Evolutionary conservation across 2,329 filamentous ascomycete species (phyloP).

Genomic region (Hypoxylon sp.): DNA sequence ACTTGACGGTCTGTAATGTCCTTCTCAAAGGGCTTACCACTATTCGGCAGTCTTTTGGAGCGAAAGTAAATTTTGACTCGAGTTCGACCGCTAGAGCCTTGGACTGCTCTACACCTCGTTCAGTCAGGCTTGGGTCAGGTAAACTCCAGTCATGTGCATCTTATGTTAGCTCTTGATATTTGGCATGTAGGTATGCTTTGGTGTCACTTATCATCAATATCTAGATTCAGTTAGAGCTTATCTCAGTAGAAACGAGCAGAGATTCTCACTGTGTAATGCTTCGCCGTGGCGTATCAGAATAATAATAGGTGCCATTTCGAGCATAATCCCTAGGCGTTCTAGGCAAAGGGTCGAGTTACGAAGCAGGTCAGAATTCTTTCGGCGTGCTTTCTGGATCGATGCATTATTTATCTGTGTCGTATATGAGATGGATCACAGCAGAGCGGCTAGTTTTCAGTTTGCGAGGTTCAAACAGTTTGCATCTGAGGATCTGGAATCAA

Average conservation of each 20-base stretch:
- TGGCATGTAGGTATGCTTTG: not conserved
- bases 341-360: constrained; percentile 19
- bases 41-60: constrained; percentile 47
- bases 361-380: constrained; percentile 20
- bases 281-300: constrained; percentile 59
- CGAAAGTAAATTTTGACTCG: constrained; percentile 43
- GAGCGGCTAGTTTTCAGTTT: not conserved
- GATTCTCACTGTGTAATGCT: constrained; percentile 57
- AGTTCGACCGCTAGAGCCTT: constrained; percentile 47
- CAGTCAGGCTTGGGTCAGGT: constrained; percentile 50
- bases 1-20: constrained; percentile 50
- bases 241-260: constrained; percentile 3
- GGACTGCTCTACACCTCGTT: constrained; percentile 50
- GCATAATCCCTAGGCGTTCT: constrained; percentile 13
- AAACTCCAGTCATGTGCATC: constrained; percentile 50
- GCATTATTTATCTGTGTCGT: constrained; percentile 27
- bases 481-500: constrained; percentile 11
- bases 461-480: constrained; percentile 19
- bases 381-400: constrained; percentile 22
- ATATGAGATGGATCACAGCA: constrained; percentile 9
- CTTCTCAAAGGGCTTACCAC: constrained; percentile 52
- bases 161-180: constrained; percentile 43
- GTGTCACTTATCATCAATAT: constrained; percentile 51
- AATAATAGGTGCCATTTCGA: constrained; percentile 56
- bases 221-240: constrained; percentile 40